Conservation (phyloP, 2,329 filamentous ascomycete genomes). For the Aspergillus jensenii region DNA sequence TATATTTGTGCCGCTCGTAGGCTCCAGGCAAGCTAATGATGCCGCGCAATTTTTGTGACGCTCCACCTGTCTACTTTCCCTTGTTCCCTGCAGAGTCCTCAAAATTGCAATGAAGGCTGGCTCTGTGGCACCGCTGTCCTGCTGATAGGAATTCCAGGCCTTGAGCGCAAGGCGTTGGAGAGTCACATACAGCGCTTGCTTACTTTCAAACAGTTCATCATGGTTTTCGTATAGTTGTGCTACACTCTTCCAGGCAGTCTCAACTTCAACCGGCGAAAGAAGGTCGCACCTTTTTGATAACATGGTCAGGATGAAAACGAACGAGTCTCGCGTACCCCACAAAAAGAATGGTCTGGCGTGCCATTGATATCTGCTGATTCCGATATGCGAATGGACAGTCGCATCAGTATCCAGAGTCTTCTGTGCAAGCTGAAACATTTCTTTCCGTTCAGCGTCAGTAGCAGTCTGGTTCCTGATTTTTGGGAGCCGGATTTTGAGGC, state of each 20-base stretch:
- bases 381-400: slow-evolving; percentile 37
- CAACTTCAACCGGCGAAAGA: slow-evolving; percentile 18
- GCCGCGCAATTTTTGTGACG: background rate
- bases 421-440: background rate
- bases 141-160: background rate
- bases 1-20: too few species aligned
- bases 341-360: slow-evolving; percentile 47
- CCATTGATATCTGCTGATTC: slow-evolving; percentile 41
- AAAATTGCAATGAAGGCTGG: background rate
- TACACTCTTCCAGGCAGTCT: slow-evolving; percentile 44
- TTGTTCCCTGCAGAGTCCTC: background rate
- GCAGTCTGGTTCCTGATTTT: slow-evolving; percentile 12
- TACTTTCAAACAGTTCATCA: slow-evolving; percentile 36
- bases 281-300: background rate
- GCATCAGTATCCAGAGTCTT: slow-evolving; percentile 24
- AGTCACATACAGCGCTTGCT: background rate
- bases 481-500: slow-evolving; percentile 45
- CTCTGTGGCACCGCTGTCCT: background rate
- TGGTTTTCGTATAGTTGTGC: slow-evolving; percentile 45
- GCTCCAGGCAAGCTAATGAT: too few species aligned
- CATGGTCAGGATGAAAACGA: slow-evolving; percentile 27
- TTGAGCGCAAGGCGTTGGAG: background rate
- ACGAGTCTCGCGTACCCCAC: slow-evolving; percentile 45
- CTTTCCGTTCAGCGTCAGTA: background rate
- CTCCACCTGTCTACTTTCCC: background rate